Conservation (phyloP, 176 grass and related monocot genomes). For the Leersia perrieri region DNA sequence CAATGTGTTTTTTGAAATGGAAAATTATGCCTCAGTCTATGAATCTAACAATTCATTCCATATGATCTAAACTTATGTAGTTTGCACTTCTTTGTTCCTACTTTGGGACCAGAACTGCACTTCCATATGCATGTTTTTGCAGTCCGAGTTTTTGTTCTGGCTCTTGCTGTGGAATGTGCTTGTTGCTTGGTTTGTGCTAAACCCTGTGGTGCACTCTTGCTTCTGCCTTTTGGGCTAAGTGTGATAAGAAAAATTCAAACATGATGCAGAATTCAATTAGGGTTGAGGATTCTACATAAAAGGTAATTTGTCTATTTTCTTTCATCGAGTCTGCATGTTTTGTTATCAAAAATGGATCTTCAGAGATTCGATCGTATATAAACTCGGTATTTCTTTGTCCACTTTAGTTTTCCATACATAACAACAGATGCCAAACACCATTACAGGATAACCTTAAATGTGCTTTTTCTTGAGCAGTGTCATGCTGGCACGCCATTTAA, state of each 20-base stretch:
- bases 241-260: neutral
- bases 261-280: neutral
- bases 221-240: neutral
- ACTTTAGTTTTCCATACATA: slow-evolving; percentile 18
- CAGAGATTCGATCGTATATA: neutral
- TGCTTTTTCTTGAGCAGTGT: neutral
- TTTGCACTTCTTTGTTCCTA: neutral
- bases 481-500: neutral
- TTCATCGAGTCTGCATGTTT: neutral
- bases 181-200: neutral
- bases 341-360: neutral
- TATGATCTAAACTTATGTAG: neutral
- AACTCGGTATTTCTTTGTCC: neutral
- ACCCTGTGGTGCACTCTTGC: neutral
- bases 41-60: neutral
- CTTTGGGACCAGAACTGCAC: neutral
- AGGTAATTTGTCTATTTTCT: neutral
- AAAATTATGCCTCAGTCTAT: neutral
- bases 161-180: neutral
- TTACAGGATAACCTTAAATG: neutral
- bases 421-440: neutral
- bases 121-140: neutral
- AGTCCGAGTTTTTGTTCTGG: neutral
- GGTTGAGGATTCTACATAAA: neutral
- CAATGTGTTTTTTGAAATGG: neutral